Conservation (phyloP, 495 filamentous ascomycete genomes). For the Arthonia radiata region DNA sequence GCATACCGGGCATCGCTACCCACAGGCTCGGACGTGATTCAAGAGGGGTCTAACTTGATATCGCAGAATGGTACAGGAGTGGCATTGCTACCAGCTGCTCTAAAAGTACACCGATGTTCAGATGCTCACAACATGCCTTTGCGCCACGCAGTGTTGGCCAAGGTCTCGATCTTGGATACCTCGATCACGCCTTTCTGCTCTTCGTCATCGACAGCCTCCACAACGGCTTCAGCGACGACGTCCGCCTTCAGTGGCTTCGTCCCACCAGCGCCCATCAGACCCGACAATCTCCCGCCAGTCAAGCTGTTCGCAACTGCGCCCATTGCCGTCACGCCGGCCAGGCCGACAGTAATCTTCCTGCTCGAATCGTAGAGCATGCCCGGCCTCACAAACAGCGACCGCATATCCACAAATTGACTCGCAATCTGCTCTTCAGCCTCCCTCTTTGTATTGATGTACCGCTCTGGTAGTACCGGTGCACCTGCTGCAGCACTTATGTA, state of each 20-base stretch:
- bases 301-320: conserved; percentile 47
- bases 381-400: conserved; percentile 62
- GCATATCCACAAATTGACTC: conserved; percentile 42
- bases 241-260: conserved; percentile 74
- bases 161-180: conserved; percentile 40
- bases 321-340: conserved; percentile 46
- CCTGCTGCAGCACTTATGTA: conserved; percentile 78
- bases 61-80: too few species aligned
- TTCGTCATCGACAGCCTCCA: conserved; percentile 52
- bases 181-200: conserved; percentile 42
- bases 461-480: conserved; percentile 51
- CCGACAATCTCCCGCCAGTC: conserved; percentile 44
- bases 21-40: too few species aligned
- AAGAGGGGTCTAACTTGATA: too few species aligned
- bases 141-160: conserved; percentile 57
- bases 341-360: conserved; percentile 55
- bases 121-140: conserved; percentile 59
- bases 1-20: too few species aligned
- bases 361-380: conserved; percentile 72
- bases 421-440: conserved; percentile 68
- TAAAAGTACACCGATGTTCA: too few species aligned
- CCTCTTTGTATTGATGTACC: conserved; percentile 81
- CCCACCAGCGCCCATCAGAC: conserved; percentile 53
- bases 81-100: too few species aligned
- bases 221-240: conserved; percentile 56